Base-by-base conservation (phyloP, 2,329 filamentous ascomycete species). In the Sordariomycetes sp. region DNA sequence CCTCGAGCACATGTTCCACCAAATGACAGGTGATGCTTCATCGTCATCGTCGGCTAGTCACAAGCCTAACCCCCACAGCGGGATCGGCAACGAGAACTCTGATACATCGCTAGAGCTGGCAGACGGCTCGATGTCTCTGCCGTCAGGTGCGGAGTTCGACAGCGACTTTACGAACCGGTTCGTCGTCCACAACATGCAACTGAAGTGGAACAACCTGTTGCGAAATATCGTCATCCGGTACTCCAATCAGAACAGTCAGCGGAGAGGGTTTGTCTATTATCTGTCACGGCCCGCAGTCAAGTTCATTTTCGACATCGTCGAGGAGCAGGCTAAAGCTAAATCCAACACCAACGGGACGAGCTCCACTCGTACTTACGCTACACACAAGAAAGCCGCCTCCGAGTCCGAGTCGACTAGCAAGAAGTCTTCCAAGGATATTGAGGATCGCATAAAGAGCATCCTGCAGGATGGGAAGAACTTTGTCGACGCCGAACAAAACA, bases 91-190 rank as follows among this genome's bases (percentile, higher is more conserved):
- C 7, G 65, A 65, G 53, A 66, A 63, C 14, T 70, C 76, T 3
- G 70, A 74, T 40, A 66, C 70, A 4, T 76, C 78, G 6, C 69
- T 74, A 14, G 74, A 76, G 37, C 76, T 77, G n/a, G 82, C 85
- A 55, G 79, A 81, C 46, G 79, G 79, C 22, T 80, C 79, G 16
- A 75, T 87, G 57, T 85, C 90, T 62, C 80, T 87, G 1, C 83
- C 86, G 2, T 82, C 87, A 1, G 82, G 86, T 3, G 83, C 88
- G 18, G 91, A 97, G 63, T 93, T 93, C 64, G 86, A 89, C 54
- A 96, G 89, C 70, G 92, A 97, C 68, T 99, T 97, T 77, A 94
- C 95, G 69, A 99, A 99, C 68, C 88, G 94, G 1, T 99, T 99
- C 75, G 93, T 97, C 65, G 88, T 99, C 57, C 94, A 99, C 76